Evolutionary conservation across 345 rosid genomes (phyloP).

Genomic region (Lepidium didymum): DNA sequence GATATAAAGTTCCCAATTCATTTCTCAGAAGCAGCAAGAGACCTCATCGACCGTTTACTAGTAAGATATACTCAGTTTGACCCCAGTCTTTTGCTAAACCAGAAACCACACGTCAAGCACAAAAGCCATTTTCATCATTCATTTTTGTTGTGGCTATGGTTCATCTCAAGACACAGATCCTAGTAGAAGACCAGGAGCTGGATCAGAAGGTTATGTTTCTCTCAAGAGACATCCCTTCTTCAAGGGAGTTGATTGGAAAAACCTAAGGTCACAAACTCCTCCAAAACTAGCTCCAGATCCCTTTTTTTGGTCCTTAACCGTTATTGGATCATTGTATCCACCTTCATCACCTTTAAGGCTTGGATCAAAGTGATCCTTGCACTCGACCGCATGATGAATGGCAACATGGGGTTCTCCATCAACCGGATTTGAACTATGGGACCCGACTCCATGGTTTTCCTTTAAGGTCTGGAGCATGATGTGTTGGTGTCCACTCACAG

Average conservation of each 20-base stretch:
- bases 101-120: not conserved
- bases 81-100: not conserved
- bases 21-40: constrained; percentile 86
- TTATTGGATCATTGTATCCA: no score
- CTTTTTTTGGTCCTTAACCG: no score
- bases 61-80: constrained; percentile 42
- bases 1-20: constrained; percentile 85
- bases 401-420: no score
- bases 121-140: not conserved
- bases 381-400: no score
- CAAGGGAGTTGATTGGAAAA: constrained; percentile 76
- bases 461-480: no score
- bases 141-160: constrained; percentile 1
- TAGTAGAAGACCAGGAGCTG: constrained; percentile 88
- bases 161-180: constrained; percentile 78
- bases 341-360: no score
- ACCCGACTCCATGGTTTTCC: no score
- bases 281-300: constrained; percentile 75
- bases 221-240: constrained; percentile 92
- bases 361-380: no score
- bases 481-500: no score
- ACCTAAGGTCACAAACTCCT: constrained; percentile 63
- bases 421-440: no score
- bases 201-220: constrained; percentile 71
- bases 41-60: constrained; percentile 71